Percentiles rank a stretch among this genome's conserved stretches.
Conservation (phyloP, 176 grass and related monocot species). For the Musa beccarii region DNA sequence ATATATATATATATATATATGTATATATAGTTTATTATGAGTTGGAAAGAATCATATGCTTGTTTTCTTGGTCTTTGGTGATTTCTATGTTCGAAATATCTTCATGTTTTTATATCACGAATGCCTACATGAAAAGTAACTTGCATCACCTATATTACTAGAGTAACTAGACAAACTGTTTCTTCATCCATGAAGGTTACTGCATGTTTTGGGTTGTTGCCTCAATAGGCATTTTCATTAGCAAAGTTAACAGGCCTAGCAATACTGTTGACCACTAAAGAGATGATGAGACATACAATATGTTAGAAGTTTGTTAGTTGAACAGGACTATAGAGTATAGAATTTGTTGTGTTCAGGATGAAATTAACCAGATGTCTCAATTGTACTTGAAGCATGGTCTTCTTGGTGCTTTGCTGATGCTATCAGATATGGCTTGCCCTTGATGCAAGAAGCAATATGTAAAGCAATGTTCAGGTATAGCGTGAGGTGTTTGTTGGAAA, state of each 20-base stretch:
- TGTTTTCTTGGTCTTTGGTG: neutral
- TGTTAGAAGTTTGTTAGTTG: too few relatives aligned
- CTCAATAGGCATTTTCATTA: too few relatives aligned
- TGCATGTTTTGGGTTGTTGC: neutral
- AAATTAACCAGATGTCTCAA: neutral
- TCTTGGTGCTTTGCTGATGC: too few relatives aligned
- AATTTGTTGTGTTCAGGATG: neutral
- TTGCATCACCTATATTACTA: neutral
- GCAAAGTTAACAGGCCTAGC: too few relatives aligned
- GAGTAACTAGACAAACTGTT: neutral
- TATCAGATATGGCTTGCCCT: neutral
- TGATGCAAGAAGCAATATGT: neutral
- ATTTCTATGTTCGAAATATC: neutral
- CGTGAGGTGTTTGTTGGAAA: neutral
- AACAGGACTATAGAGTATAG: too few relatives aligned
- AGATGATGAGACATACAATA: too few relatives aligned
- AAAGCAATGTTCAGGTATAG: neutral
- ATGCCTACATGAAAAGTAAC: neutral
- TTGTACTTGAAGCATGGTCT: neutral
- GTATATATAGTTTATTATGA: slow-evolving; percentile 3
- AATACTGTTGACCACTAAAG: too few relatives aligned
- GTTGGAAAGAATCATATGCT: neutral
- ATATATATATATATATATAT: neutral
- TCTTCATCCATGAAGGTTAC: neutral
- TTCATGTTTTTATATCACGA: neutral